A percentile compares a stretch with the other conserved stretches of the same genome.
phyloP scores from a whole-genome alignment of 257 asterid species.

The Thymus quinquecostatus region DNA sequence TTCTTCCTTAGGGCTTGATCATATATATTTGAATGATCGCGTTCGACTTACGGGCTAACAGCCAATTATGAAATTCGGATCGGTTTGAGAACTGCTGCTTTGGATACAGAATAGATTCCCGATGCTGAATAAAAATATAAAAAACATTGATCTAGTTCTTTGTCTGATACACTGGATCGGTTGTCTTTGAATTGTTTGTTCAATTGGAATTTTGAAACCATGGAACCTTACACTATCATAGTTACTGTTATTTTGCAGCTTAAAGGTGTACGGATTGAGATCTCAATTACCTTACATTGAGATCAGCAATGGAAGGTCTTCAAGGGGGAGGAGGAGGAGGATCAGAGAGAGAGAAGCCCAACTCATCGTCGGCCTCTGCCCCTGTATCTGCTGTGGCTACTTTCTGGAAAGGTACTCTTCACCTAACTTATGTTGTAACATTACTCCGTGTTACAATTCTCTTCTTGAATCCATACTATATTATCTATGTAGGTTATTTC shows the following conservation, averaged over 20 bases:
- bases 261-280: constrained; percentile 22
- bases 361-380: constrained; percentile 61
- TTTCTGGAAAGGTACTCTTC: constrained; percentile 85
- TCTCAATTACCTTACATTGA: constrained; percentile 26
- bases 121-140: not conserved
- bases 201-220: not conserved
- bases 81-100: too few relatives aligned
- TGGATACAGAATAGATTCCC: too few relatives aligned
- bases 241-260: constrained; percentile 10
- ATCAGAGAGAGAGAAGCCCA: constrained; percentile 77
- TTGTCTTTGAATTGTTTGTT: constrained; percentile 2
- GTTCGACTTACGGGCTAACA: too few relatives aligned
- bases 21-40: too few relatives aligned
- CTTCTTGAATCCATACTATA: not conserved
- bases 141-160: constrained; percentile 5
- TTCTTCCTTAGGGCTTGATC: too few relatives aligned
- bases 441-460: not conserved
- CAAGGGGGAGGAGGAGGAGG: constrained; percentile 81
- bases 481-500: constrained; percentile 2
- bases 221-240: not conserved
- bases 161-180: not conserved
- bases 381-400: constrained; percentile 76
- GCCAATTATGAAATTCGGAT: too few relatives aligned
- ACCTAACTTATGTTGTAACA: not conserved
- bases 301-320: constrained; percentile 69